Evolutionary conservation across 106 monocot species (phyloP), one percentile per base, ranked within the genome.

Genomic region (Dendrobium catenatum): DNA sequence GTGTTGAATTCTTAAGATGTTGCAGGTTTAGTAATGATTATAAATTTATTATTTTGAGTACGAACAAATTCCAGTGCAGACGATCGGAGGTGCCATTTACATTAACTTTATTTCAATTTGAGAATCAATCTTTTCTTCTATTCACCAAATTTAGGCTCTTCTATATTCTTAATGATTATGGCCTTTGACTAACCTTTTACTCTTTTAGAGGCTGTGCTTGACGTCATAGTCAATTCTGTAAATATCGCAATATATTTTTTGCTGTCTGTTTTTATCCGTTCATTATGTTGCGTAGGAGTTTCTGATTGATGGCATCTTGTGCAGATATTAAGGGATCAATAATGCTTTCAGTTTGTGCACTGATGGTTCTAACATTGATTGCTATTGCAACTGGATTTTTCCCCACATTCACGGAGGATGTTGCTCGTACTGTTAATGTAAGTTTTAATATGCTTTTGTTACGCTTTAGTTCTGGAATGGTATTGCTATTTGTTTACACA

Each of bases 341-440:
- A 54, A 55, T 88, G 76, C 68, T 93, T 79, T 85, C 83, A 72
- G 51, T 85, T 42, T 84, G 72, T 84, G 76, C 78, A 79, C 19
- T 93, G 55, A 75, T 93, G 81, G 81, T 66, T 64, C 78, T 98
- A 40, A 56, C 98, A 73, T 80, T 98, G 67, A 61, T 83, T 43
- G 82, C 81, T 7, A 87, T 91, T 48, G 85, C 87, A 81, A 78
- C 81, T 68, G 93, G 89, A 20, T 33, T 88, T 72, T 10, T 93
- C 68, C 91, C 95, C 27, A 4, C 91, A 78, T 98, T 89, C 82
- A 93, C 89, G 4, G 82, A 95, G 67, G 95, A 98, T 73, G 55
- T 88, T 83, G 68, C 87, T 54, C 92, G 98, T 18, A 26, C 93
- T 86, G 81, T 95, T 68, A 93, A 93, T 87, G 98, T 98, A 82